These are phyloP conservation scores for Candida pseudocylindracea DNA, from an alignment of 1,139 yeast genomes.

Conservation along the genomic window DNA sequence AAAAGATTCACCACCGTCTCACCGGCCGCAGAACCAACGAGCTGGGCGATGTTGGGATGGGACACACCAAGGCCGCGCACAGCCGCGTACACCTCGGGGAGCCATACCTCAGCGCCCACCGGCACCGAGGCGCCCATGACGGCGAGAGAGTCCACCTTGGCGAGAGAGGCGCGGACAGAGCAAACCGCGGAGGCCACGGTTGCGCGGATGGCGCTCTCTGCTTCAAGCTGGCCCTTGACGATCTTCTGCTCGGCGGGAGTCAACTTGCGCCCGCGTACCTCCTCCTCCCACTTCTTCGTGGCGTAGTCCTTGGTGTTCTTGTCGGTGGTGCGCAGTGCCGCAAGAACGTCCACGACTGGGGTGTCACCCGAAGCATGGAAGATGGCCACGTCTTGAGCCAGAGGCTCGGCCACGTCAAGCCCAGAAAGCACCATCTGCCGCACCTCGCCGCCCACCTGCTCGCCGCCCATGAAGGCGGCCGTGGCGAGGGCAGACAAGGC, in stretches of 20 bases:
- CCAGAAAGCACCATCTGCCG: no score
- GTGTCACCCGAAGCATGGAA: slow-evolving; percentile 53
- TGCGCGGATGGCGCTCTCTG: slow-evolving; percentile 35
- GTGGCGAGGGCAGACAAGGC: no score
- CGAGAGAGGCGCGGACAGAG: neutral
- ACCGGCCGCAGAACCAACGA: slow-evolving; percentile 16
- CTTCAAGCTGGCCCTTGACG: slow-evolving; percentile 34
- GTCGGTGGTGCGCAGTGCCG: slow-evolving; percentile 2
- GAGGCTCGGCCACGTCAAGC: no score
- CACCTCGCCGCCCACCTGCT: no score
- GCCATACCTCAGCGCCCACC: neutral
- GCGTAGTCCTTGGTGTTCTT: slow-evolving; percentile 71
- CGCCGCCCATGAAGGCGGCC: no score
- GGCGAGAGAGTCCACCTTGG: no score
- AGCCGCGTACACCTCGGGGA: neutral
- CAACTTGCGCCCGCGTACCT: slow-evolving; percentile 29
- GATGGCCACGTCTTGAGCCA: slow-evolving; percentile 9
- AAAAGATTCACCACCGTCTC: slow-evolving; percentile 9
- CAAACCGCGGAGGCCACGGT: neutral
- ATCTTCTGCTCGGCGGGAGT: slow-evolving; percentile 55
- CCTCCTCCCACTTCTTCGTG: slow-evolving; percentile 78
- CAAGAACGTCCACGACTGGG: slow-evolving; percentile 35
- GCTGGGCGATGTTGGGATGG: slow-evolving; percentile 10
- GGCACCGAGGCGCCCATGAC: no score
- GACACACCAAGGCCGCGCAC: slow-evolving; percentile 13